Conservation (phyloP, 2,329 filamentous ascomycete species). For the Penicillium sp. region DNA sequence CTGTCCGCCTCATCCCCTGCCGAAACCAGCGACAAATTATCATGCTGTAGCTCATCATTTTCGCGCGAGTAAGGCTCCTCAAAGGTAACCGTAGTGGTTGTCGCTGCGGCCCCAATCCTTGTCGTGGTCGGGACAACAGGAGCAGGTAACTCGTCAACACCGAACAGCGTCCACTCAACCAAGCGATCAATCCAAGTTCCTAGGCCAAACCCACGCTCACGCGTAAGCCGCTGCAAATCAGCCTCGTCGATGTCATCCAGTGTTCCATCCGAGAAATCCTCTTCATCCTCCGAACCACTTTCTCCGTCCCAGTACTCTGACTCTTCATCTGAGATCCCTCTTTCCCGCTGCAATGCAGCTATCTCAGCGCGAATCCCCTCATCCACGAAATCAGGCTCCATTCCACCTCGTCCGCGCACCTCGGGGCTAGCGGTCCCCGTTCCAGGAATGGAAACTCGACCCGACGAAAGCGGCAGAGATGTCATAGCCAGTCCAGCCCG, state of each 20-base stretch:
- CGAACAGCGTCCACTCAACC: constrained; percentile 58
- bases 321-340: constrained; percentile 20
- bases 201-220: constrained; percentile 54
- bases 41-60: constrained; percentile 2
- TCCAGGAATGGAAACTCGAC: constrained; percentile 2
- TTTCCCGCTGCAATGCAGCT: constrained; percentile 26
- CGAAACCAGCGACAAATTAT: constrained; percentile 12
- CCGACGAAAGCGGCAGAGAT: constrained; percentile 9
- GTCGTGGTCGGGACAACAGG: constrained; percentile 3
- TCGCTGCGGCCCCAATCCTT: constrained; percentile 19
- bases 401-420: constrained; percentile 13
- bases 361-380: constrained; percentile 41
- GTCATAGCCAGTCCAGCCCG: constrained; percentile 39
- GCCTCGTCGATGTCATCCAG: constrained; percentile 49
- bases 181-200: constrained; percentile 58
- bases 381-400: constrained; percentile 53
- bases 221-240: constrained; percentile 52
- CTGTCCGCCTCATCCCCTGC: constrained; percentile 26
- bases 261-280: constrained; percentile 20
- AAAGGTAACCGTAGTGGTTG: constrained; percentile 24
- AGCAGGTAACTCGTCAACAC: constrained; percentile 46
- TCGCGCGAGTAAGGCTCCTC: constrained; percentile 10
- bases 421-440: constrained; percentile 15
- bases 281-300: constrained; percentile 35
- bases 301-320: constrained; percentile 16